A percentile compares a stretch with the other conserved stretches of the same genome.
These are phyloP conservation scores for Pilobolus umbonatus DNA, from an alignment of 192 early-diverging fungal species.

Conservation along the genomic window DNA sequence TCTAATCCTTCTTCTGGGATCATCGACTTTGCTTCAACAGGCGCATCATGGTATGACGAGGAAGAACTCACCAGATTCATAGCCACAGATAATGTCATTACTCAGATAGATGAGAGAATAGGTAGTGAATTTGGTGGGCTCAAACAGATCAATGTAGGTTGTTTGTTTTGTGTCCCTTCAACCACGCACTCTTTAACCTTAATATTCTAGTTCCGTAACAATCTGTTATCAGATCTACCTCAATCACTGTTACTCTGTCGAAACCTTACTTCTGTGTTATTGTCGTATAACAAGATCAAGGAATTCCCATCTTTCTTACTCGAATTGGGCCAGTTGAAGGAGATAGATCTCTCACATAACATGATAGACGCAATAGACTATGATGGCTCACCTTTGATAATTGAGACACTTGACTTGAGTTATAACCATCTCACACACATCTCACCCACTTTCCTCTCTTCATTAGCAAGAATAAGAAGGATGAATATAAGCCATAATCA, in stretches of 20 bases:
- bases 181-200: background rate
- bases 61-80: slow-evolving; percentile 48
- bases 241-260: slow-evolving; percentile 31
- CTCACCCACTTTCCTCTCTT: background rate
- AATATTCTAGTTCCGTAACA: slow-evolving; percentile 40
- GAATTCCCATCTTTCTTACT: slow-evolving; percentile 35
- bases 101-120: slow-evolving; percentile 40
- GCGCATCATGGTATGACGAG: slow-evolving; percentile 44
- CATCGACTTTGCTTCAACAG: slow-evolving; percentile 42
- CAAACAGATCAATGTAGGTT: slow-evolving; percentile 43
- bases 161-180: background rate
- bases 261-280: slow-evolving; percentile 33
- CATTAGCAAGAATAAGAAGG: slow-evolving; percentile 3
- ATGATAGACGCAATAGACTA: too few relatives aligned
- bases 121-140: slow-evolving; percentile 46
- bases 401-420: slow-evolving; percentile 1
- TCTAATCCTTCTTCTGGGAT: slow-evolving; percentile 43
- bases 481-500: slow-evolving; percentile 14
- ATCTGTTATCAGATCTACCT: slow-evolving; percentile 40
- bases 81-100: slow-evolving; percentile 47
- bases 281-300: slow-evolving; percentile 42
- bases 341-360: slow-evolving; percentile 42
- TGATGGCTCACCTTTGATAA: too few relatives aligned
- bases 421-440: background rate
- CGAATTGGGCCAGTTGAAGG: slow-evolving; percentile 29